Base-by-base conservation (phyloP, 805 yeast genomes). In the Metschnikowia vanudenii region DNA sequence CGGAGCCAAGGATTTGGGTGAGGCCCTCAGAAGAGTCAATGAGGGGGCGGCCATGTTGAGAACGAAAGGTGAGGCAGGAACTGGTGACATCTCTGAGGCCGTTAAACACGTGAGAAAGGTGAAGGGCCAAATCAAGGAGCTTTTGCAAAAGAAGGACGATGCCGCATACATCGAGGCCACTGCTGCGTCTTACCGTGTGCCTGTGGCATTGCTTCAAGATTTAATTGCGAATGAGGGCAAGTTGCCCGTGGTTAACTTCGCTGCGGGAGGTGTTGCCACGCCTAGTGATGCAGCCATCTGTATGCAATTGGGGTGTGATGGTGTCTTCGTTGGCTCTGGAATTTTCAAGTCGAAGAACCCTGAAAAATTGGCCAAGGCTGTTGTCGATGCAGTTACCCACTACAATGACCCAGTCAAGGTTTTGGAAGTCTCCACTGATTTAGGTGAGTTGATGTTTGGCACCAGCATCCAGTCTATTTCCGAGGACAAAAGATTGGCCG, bases 1-100 rank as follows among this genome's bases (percentile, higher is more conserved):
- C 64, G 95, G 95, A 33, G 88, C 91, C 48, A 83, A 81, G 62
- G 79, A 86, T 67, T 75, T 86, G 47, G 94, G 92, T 37, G 94
- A 86, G 66, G 91, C 92, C 2, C 74, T 86, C 54, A 79, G 94
- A 64, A 77, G 95, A 61, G 75, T 87, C 59, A 69, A 75, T 56
- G 95, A 86, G 67, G 94, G 94, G 55, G 92, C 94, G 31, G 91
- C 92, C 28, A 85, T 86, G 92, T 78, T 86, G 62, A 77, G 94
- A 64, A 83, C 94, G 54, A 86, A 86, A 68, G 95, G 95, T 55
- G 95, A 86, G 64, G 94, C 95, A 30, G 95, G 95, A 37, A 87
- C 95, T 32, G 95, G 95, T 45, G 94, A 86, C 65, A 81, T 86
- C 43, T 80, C 88, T 35, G 92, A 86, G 65, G 94, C 94, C 12